phyloP scores from a whole-genome alignment of 106 monocot species.

The Dendrobium nobile region DNA sequence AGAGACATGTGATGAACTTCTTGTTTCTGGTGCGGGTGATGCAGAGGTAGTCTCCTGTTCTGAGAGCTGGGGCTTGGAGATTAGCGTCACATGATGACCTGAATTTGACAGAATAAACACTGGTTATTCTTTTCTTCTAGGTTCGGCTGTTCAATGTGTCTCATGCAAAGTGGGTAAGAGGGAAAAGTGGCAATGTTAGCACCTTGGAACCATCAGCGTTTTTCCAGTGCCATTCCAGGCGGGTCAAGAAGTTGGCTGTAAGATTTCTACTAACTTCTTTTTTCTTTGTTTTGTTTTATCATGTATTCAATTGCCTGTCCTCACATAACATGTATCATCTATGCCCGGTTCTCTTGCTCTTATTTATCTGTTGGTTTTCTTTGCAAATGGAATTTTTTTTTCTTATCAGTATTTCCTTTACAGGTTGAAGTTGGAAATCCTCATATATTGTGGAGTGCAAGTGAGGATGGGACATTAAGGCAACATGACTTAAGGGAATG shows the following conservation, averaged over 20 bases:
- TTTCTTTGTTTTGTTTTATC: background rate
- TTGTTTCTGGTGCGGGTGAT: slow-evolving; percentile 94
- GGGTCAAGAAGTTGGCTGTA: slow-evolving; percentile 97
- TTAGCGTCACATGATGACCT: background rate
- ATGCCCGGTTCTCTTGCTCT: background rate
- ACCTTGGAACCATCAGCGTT: slow-evolving; percentile 49
- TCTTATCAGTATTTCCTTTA: background rate
- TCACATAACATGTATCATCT: background rate
- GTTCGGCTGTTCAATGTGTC: slow-evolving; percentile 91
- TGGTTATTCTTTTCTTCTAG: slow-evolving; percentile 28
- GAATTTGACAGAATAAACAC: background rate
- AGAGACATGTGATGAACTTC: slow-evolving; percentile 81
- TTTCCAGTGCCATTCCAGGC: slow-evolving; percentile 73
- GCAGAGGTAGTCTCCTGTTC: slow-evolving; percentile 49
- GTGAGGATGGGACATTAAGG: slow-evolving; percentile 95
- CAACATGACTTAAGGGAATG: slow-evolving; percentile 92
- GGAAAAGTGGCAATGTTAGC: slow-evolving; percentile 22
- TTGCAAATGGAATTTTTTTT: background rate
- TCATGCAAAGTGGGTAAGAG: slow-evolving; percentile 17
- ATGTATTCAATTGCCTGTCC: background rate
- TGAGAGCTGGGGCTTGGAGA: background rate
- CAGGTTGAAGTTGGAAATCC: slow-evolving; percentile 94
- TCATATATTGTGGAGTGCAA: slow-evolving; percentile 94
- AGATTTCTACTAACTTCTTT: slow-evolving; percentile 10
- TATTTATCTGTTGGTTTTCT: background rate